Conservation (phyloP, 805 yeast genomes). For the Candida lessepsii region DNA sequence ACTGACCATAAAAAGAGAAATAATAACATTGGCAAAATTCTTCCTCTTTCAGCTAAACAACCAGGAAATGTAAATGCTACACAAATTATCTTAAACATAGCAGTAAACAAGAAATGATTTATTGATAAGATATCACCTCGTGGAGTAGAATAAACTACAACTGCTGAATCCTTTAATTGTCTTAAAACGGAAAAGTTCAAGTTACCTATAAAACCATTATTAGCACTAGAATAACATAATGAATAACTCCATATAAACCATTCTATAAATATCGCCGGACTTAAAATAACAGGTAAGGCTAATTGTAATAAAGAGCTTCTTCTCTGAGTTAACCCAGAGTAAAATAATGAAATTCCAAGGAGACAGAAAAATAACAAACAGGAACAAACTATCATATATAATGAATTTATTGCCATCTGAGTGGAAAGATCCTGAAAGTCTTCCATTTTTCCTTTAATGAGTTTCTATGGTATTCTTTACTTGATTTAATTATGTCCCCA, state of each 20-base stretch:
- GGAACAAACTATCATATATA: conserved; percentile 38
- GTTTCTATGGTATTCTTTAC: no score
- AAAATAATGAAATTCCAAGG: conserved; percentile 38
- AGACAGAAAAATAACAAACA: conserved; percentile 30
- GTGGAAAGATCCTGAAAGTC: conserved; percentile 9
- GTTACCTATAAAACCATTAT: conserved; percentile 35
- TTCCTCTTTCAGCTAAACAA: conserved; percentile 43
- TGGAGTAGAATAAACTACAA: conserved; percentile 28
- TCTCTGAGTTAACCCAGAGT: conserved; percentile 44
- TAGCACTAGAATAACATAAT: conserved; percentile 35
- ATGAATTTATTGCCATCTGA: conserved; percentile 23
- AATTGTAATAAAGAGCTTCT: conserved; percentile 41
- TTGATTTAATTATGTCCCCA: no score
- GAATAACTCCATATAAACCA: conserved; percentile 49
- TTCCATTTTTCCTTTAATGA: conserved; percentile 5
- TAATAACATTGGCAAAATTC: conserved; percentile 40
- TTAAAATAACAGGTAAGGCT: conserved; percentile 31
- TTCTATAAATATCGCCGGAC: conserved; percentile 35
- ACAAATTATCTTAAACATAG: conserved; percentile 37
- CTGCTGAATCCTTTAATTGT: conserved; percentile 21
- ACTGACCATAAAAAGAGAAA: conserved; percentile 40
- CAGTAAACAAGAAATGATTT: conserved; percentile 40
- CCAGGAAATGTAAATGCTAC: conserved; percentile 44
- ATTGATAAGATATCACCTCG: conserved; percentile 38
- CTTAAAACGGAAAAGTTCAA: conserved; percentile 30